Percentiles rank a stretch among this genome's conserved stretches.
These are phyloP conservation scores for Benincasa hispida DNA, from an alignment of 306 rosid species.

Conservation along the genomic window DNA sequence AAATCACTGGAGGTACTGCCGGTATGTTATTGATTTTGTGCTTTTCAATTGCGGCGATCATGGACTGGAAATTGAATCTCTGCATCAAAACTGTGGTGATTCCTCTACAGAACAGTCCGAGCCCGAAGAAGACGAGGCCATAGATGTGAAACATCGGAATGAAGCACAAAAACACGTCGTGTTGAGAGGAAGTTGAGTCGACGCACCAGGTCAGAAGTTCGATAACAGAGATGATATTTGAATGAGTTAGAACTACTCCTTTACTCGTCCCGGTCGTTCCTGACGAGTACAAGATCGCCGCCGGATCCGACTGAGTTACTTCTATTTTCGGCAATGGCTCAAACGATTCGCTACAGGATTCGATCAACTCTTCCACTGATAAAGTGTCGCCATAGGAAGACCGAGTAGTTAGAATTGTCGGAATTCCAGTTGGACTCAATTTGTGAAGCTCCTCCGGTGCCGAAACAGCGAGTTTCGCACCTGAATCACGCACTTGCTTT, in stretches of 20 bases:
- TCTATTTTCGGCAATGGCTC: conserved; percentile 19
- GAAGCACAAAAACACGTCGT: conserved; percentile 70
- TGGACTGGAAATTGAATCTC: conserved; percentile 37
- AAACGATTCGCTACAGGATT: conserved; percentile 30
- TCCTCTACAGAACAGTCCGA: conserved; percentile 51
- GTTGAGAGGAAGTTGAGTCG: conserved; percentile 21
- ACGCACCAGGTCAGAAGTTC: conserved; percentile 43
- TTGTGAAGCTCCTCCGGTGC: conserved; percentile 61
- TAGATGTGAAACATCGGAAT: conserved; percentile 82
- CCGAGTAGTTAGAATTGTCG: conserved; percentile 33
- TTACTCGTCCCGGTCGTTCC: conserved; percentile 85
- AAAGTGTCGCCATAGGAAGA: conserved; percentile 13
- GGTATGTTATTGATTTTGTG: conserved; percentile 50
- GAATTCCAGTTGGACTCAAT: conserved; percentile 42
- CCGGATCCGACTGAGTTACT: conserved; percentile 56
- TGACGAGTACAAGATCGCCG: conserved; percentile 81
- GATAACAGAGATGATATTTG: conserved; percentile 41
- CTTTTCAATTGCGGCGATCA: conserved; percentile 47
- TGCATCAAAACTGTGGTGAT: conserved; percentile 50
- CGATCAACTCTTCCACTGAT: conserved; percentile 56
- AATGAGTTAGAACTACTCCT: conserved; percentile 73
- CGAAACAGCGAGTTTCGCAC: conserved; percentile 60
- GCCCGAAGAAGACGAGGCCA: conserved; percentile 60
- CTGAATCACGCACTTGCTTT: conserved; percentile 60
- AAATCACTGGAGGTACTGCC: conserved; percentile 84